Evolutionary conservation across 192 early-diverging fungal species (phyloP).

Genomic region (Gonapodya prolifera): DNA sequence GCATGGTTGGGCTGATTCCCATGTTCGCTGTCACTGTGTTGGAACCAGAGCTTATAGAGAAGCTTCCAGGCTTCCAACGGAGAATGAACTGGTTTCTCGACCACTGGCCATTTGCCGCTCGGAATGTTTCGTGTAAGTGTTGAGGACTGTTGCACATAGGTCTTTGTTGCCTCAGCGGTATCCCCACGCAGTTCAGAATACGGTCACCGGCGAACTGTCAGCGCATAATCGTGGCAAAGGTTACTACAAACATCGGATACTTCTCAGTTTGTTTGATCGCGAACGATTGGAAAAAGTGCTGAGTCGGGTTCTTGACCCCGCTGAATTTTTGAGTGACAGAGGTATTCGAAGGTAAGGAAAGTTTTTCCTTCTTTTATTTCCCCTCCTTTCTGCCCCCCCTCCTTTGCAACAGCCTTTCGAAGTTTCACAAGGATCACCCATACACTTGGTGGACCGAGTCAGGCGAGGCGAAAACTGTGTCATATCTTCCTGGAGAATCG

Average conservation of each 20-base stretch:
- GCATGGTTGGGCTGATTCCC: slow-evolving; percentile 36
- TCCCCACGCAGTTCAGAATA: background rate
- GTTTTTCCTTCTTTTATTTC: too few relatives aligned
- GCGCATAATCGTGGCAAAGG: background rate
- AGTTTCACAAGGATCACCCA: slow-evolving; percentile 28
- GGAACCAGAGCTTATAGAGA: slow-evolving; percentile 18
- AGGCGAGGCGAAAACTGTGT: slow-evolving; percentile 25
- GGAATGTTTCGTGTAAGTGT: slow-evolving; percentile 11
- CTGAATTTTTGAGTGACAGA: slow-evolving; percentile 32
- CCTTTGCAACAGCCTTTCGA: slow-evolving; percentile 16
- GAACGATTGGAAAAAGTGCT: slow-evolving; percentile 25
- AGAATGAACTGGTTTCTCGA: slow-evolving; percentile 25
- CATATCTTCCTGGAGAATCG: slow-evolving; percentile 29
- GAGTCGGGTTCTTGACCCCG: slow-evolving; percentile 28
- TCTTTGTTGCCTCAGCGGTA: background rate
- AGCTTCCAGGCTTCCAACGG: slow-evolving; percentile 16
- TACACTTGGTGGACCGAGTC: slow-evolving; percentile 25
- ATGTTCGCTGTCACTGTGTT: slow-evolving; percentile 25
- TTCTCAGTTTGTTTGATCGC: slow-evolving; percentile 26
- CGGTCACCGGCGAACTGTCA: background rate
- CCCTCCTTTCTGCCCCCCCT: background rate
- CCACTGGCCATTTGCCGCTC: slow-evolving; percentile 16
- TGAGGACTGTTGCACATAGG: background rate
- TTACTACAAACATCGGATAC: slow-evolving; percentile 12
- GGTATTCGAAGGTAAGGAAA: slow-evolving; percentile 21